Evolutionary conservation across 768 basidiomycete species (phyloP).

Genomic region (Chalciporus chontae): DNA sequence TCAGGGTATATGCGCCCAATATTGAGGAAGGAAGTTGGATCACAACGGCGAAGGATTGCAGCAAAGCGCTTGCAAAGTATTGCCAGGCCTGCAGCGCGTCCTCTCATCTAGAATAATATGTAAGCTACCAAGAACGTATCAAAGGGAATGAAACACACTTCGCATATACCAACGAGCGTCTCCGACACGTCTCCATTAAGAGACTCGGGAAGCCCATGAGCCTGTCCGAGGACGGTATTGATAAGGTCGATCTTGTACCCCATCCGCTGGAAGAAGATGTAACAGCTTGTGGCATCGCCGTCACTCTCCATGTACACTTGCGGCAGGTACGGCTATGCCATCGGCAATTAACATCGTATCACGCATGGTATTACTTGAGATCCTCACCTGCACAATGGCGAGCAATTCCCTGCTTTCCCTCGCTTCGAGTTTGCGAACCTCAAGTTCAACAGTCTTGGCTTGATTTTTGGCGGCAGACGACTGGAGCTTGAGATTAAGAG

Average conservation of each 20-base stretch:
- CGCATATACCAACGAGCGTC: slow-evolving; percentile 88
- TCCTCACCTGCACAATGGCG: slow-evolving; percentile 75
- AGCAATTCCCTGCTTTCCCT: slow-evolving; percentile 78
- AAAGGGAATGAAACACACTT: slow-evolving; percentile 46
- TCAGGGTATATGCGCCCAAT: slow-evolving; percentile 83
- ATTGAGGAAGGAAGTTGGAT: slow-evolving; percentile 81
- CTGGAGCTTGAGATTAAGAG: slow-evolving; percentile 91
- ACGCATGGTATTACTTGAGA: neutral
- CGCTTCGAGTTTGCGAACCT: slow-evolving; percentile 82
- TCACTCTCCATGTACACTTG: slow-evolving; percentile 88
- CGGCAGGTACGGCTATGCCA: slow-evolving; percentile 78
- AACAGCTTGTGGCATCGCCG: slow-evolving; percentile 81
- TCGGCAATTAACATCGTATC: neutral
- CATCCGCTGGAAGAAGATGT: slow-evolving; percentile 90
- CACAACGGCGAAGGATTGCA: slow-evolving; percentile 73
- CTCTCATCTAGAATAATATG: slow-evolving; percentile 59
- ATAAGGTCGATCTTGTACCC: slow-evolving; percentile 86
- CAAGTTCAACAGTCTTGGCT: slow-evolving; percentile 84
- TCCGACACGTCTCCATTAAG: slow-evolving; percentile 82
- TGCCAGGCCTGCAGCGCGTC: slow-evolving; percentile 75
- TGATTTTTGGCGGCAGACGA: slow-evolving; percentile 89
- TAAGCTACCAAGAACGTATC: neutral
- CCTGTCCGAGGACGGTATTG: slow-evolving; percentile 75
- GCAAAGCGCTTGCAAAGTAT: slow-evolving; percentile 89
- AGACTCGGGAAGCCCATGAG: slow-evolving; percentile 80